phyloP scores from a whole-genome alignment of 192 early-diverging fungal species.

The Oehlia diaphana region DNA sequence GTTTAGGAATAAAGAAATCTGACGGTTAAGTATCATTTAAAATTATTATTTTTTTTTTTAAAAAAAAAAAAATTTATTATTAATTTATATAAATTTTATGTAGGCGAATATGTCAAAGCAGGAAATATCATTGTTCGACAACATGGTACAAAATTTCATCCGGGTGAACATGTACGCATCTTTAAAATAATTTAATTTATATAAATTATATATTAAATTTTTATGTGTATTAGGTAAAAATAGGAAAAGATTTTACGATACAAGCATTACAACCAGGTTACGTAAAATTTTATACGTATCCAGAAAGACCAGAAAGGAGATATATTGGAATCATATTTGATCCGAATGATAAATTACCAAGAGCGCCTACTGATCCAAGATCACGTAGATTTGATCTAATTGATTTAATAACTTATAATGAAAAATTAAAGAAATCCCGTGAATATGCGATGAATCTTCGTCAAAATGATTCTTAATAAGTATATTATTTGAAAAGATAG shows the following conservation, averaged over 20 bases:
- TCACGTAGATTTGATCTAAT: constrained; percentile 69
- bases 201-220: not conserved
- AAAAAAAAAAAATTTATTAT: not conserved
- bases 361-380: constrained; percentile 59
- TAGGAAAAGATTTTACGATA: constrained; percentile 79
- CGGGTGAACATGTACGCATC: constrained; percentile 69
- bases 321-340: constrained; percentile 67
- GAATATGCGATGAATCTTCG: constrained; percentile 28
- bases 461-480: not conserved
- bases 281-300: constrained; percentile 74
- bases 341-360: constrained; percentile 64
- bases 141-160: constrained; percentile 74
- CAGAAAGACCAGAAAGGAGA: constrained; percentile 55
- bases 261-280: constrained; percentile 71
- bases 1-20: constrained; percentile 78
- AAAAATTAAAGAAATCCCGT: constrained; percentile 34
- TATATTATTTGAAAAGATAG: too few species aligned
- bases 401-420: constrained; percentile 46
- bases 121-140: constrained; percentile 84
- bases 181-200: not conserved
- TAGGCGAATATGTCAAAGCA: constrained; percentile 66
- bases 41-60: constrained; percentile 1
- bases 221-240: constrained; percentile 46
- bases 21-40: constrained; percentile 41
- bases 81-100: not conserved